Evolutionary conservation across 2,329 filamentous ascomycete genomes (phyloP), one percentile per base, ranked within the genome.

Genomic region (Canariomyces notabilis): DNA sequence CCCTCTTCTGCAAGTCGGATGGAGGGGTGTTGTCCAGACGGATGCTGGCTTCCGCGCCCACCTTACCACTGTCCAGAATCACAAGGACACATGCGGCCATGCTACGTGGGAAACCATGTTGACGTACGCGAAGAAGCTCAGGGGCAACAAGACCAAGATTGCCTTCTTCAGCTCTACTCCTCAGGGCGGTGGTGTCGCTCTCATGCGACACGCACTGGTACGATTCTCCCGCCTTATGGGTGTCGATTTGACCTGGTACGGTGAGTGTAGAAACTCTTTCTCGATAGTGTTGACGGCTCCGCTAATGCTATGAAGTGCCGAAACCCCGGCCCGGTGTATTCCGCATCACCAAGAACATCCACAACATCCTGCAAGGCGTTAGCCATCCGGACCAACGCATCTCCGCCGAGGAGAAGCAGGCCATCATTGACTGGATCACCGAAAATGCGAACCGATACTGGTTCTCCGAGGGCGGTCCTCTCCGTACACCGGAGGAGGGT

Each of bases 281-380:
- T 12, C 12, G 6, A 5, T n/a, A 34, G n/a, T 14, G 23, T 5
- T 4, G n/a, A 5, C 6, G 23, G 14, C 18, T 3, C 8, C 26
- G 26, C 14, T 57, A 45, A 51, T 53, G 49, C 35, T 19, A 5
- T 33, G 15, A 20, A 75, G 87, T 91, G 1, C 87, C 87, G 6
- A 89, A 88, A 63, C 86, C 87, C 18, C 82, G 84, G 41, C 85
- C 85, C 3, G 82, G 85, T 14, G 81, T 91, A 9, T 93, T 93
- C 66, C 76, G 86, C 41, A 84, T 88, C 64, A 93, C 87, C 55
- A 93, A 93, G 68, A 89, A 85, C 55, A 85, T 89, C 57, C 87
- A 93, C 76, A 93, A 93, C 66, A 90, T 91, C 53, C 79, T 93
- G 2, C 87, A 93, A 67, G 87, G 87, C 7, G 87, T 90, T 34